Conservation (phyloP, 2,329 filamentous ascomycete genomes). For the Xylariales sp. region DNA sequence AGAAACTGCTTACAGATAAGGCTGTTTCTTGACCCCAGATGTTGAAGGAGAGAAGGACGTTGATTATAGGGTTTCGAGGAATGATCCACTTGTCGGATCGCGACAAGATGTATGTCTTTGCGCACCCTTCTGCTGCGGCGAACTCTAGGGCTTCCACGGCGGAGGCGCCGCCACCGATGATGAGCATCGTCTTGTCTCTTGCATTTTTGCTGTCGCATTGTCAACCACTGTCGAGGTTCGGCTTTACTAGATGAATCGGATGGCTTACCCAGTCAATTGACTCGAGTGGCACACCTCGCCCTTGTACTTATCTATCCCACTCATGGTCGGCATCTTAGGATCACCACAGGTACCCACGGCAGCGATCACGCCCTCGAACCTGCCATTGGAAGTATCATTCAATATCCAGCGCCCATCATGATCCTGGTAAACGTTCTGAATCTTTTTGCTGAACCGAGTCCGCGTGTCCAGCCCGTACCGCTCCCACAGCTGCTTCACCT, state of each 20-base stretch:
- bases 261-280: constrained; percentile 55
- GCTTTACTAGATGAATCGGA: no score
- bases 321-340: constrained; percentile 66
- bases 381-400: constrained; percentile 65
- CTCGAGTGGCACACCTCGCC: constrained; percentile 73
- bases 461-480: constrained; percentile 65
- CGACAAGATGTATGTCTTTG: constrained; percentile 67
- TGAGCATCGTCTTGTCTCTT: constrained; percentile 68
- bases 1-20: no score
- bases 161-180: constrained; percentile 75
- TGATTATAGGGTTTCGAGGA: constrained; percentile 70
- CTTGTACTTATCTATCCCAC: constrained; percentile 66
- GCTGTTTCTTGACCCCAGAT: constrained; percentile 73
- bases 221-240: constrained; percentile 15
- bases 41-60: constrained; percentile 70
- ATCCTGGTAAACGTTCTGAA: constrained; percentile 67
- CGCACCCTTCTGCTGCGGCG: constrained; percentile 60
- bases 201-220: constrained; percentile 51
- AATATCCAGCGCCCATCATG: constrained; percentile 69
- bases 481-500: constrained; percentile 70
- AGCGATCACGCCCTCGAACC: constrained; percentile 74
- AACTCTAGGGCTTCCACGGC: constrained; percentile 82
- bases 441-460: constrained; percentile 66
- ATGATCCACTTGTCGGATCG: constrained; percentile 86
- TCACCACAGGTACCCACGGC: constrained; percentile 79